Evolutionary conservation across 345 rosid genomes (phyloP).

Genomic region (Anastatica hierochuntica): DNA sequence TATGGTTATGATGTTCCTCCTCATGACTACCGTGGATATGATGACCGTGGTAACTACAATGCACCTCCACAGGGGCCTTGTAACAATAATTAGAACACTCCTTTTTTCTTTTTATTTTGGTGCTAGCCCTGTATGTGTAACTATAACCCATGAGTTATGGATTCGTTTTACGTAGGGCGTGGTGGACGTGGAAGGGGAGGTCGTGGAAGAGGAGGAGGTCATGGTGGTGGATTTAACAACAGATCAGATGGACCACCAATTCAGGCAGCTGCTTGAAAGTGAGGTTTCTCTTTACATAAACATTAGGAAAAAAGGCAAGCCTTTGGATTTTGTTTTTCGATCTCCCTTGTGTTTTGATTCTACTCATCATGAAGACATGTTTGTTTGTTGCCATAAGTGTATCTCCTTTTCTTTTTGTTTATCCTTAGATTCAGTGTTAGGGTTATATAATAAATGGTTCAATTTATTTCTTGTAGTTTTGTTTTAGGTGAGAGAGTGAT

Average conservation of each 20-base stretch:
- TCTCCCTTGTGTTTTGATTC: too few species aligned
- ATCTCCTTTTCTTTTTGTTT: too few species aligned
- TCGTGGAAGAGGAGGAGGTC: constrained; percentile 26
- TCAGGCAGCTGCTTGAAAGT: constrained; percentile 41
- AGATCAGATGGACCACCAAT: constrained; percentile 32
- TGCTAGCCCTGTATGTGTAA: too few species aligned
- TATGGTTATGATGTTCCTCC: constrained; percentile 51
- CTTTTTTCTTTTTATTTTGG: too few species aligned
- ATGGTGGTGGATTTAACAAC: constrained; percentile 37
- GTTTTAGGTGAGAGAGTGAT: too few species aligned
- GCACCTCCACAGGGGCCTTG: constrained; percentile 28
- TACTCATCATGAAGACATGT: too few species aligned
- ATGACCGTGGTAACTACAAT: constrained; percentile 32
- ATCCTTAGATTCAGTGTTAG: too few species aligned
- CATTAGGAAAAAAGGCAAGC: constrained; percentile 11
- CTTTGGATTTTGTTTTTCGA: constrained; percentile 25
- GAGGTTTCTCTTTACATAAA: constrained; percentile 34
- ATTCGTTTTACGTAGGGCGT: constrained; percentile 37
- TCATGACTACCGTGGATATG: constrained; percentile 22
- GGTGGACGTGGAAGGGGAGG: constrained; percentile 67
- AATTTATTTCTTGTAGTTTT: too few species aligned
- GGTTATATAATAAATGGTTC: too few species aligned
- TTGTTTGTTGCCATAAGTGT: too few species aligned
- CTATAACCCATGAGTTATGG: neutral
- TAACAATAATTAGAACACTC: constrained; percentile 1